phyloP scores from a whole-genome alignment of 257 asterid genomes.

The Salvia hispanica region DNA sequence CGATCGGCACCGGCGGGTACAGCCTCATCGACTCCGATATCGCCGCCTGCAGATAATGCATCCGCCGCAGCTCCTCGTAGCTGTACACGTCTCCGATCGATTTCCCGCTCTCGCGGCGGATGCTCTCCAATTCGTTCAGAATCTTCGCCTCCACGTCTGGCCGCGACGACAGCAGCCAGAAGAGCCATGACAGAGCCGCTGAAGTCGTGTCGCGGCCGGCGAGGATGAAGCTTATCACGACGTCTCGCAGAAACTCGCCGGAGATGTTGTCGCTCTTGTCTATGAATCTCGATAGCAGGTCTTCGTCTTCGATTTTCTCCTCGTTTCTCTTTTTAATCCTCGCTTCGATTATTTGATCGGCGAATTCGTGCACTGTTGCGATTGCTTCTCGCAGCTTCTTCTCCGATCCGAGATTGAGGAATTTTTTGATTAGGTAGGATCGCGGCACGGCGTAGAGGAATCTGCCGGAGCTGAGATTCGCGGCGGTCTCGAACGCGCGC shows the following conservation, averaged over 20 bases:
- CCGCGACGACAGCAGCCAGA: slow-evolving; percentile 66
- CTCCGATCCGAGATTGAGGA: slow-evolving; percentile 66
- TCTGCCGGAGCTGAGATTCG: slow-evolving; percentile 73
- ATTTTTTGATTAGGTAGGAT: slow-evolving; percentile 45
- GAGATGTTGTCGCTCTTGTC: slow-evolving; percentile 46
- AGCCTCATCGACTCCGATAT: slow-evolving; percentile 84
- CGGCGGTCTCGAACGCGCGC: slow-evolving; percentile 82
- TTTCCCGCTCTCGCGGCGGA: slow-evolving; percentile 39
- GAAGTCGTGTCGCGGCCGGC: slow-evolving; percentile 96
- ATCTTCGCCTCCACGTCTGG: slow-evolving; percentile 53
- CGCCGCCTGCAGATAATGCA: slow-evolving; percentile 90
- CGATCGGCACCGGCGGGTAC: slow-evolving; percentile 84
- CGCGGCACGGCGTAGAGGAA: slow-evolving; percentile 66
- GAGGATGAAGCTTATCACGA: slow-evolving; percentile 77
- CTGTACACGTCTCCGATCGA: slow-evolving; percentile 40
- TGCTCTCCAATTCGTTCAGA: slow-evolving; percentile 44
- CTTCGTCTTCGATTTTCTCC: slow-evolving; percentile 61
- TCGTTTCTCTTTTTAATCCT: slow-evolving; percentile 51
- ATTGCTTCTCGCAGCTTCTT: slow-evolving; percentile 52
- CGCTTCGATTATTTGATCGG: slow-evolving; percentile 58
- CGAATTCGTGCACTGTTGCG: slow-evolving; percentile 61
- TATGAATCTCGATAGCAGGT: slow-evolving; percentile 73
- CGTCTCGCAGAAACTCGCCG: slow-evolving; percentile 63
- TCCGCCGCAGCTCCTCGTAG: slow-evolving; percentile 69
- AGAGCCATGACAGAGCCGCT: slow-evolving; percentile 83